Base-by-base conservation (phyloP, 169 alveolate species). In the Plasmodium ovale region DNA sequence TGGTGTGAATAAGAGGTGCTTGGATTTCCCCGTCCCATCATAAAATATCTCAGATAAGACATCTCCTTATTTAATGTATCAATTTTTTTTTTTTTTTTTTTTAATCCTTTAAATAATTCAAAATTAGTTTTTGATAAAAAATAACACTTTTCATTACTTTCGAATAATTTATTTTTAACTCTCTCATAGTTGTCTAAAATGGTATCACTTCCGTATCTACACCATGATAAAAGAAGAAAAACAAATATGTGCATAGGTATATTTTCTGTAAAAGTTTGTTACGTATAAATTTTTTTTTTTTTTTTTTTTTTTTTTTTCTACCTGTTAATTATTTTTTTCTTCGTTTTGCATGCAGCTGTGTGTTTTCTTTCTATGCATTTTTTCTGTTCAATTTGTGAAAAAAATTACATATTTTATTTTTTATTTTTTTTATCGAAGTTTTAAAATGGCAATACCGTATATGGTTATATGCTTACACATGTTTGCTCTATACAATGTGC, bases 91-190 rank as follows among this genome's bases (percentile, higher is more conserved):
- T 67, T 77, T 77, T 64, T 77, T 29, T 35, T 77, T 44, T 64
- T 77, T 62, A 77, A 60, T 60, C 88, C 88, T 60, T 62, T 77
- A 62, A 77, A 77, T 42, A 77, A 64, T 77, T 77, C 69, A 3
- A 77, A 68, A 4, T 77, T 77, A 16, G 88, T 77, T 49, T 77
- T 77, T 9, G 88, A 77, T 77, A 77, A 62, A 77, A 77, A 60
- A 60, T 60, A 77, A 54, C 88, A 77, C 25, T 62, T 77, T 68
- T 77, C 88, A 19, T 77, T 77, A 35, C 88, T 77, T 47, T 77
- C 88, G 25, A 77, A 54, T 35, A 77, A 53, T 53, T 60, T 77
- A 53, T 67, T 77, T 77, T 77, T 77, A 19, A 77, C 37, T 31
- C 88, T 77, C 42, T 33, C 31, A 68, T 60, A 77, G 42, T 77